Conservation (phyloP, 257 asterid species). For the Scutellaria barbata region DNA sequence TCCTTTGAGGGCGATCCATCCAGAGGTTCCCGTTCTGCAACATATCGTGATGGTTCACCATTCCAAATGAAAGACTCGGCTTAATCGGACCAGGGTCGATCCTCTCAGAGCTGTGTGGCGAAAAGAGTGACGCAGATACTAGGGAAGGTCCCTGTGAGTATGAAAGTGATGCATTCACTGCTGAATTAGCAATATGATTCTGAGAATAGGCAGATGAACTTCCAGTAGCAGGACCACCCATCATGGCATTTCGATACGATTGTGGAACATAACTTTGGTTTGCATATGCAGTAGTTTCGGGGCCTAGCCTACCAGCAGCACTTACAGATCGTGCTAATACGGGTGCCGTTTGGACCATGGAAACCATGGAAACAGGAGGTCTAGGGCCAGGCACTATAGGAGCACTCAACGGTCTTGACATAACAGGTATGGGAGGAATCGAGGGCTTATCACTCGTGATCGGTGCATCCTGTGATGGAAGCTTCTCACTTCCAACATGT, state of each 20-base stretch:
- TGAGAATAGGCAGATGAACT: slow-evolving; percentile 55
- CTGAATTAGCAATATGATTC: slow-evolving; percentile 53
- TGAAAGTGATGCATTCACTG: slow-evolving; percentile 48
- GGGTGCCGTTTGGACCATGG: slow-evolving; percentile 62
- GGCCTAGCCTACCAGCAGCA: slow-evolving; percentile 77
- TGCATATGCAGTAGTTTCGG: slow-evolving; percentile 56
- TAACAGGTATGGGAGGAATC: slow-evolving; percentile 44
- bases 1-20: slow-evolving; percentile 61
- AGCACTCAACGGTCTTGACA: slow-evolving; percentile 88
- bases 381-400: slow-evolving; percentile 65
- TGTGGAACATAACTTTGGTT: slow-evolving; percentile 63
- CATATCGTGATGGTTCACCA: slow-evolving; percentile 51
- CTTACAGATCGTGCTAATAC: slow-evolving; percentile 73
- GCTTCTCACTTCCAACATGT: slow-evolving; percentile 41
- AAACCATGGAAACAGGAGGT: slow-evolving; percentile 56
- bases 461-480: slow-evolving; percentile 38
- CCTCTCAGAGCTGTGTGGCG: slow-evolving; percentile 56
- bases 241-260: slow-evolving; percentile 84
- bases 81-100: slow-evolving; percentile 47
- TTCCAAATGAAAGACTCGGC: slow-evolving; percentile 64
- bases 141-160: slow-evolving; percentile 54
- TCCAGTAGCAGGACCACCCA: slow-evolving; percentile 58
- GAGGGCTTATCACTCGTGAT: slow-evolving; percentile 50
- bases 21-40: slow-evolving; percentile 56
- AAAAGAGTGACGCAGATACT: slow-evolving; percentile 51